A percentile compares a stretch with the other conserved stretches of the same genome.
These are phyloP conservation scores for Clathrus columnatus DNA, from an alignment of 768 basidiomycete species.

Conservation along the genomic window DNA sequence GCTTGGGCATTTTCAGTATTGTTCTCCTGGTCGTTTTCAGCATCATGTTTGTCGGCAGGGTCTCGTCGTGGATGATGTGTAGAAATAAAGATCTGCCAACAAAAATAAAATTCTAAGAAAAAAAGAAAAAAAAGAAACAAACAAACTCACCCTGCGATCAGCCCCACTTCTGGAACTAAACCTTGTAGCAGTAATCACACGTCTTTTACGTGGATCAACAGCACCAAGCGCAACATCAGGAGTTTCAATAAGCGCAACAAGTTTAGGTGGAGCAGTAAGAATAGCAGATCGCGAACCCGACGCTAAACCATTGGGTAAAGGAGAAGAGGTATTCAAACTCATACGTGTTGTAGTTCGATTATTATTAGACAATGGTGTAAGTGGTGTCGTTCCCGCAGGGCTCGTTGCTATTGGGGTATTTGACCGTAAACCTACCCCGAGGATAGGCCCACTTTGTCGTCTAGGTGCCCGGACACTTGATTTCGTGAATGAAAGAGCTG, in stretches of 20 bases:
- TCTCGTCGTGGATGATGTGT: conserved; percentile 57
- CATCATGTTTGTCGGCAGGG: conserved; percentile 18
- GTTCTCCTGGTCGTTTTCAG: conserved; percentile 17
- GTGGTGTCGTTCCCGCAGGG: conserved; percentile 34
- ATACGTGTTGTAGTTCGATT: conserved; percentile 35
- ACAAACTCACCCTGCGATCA: conserved; percentile 58
- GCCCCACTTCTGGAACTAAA: conserved; percentile 81
- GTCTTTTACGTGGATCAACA: conserved; percentile 72
- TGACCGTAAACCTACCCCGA: conserved; percentile 16
- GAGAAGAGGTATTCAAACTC: conserved; percentile 26
- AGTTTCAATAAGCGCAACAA: conserved; percentile 77
- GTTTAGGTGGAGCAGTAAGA: conserved; percentile 73
- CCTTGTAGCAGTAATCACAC: conserved; percentile 80
- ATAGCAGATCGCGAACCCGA: conserved; percentile 46
- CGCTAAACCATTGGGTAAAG: conserved; percentile 8
- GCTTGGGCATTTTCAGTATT: conserved; percentile 8
- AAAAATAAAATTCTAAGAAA: background rate
- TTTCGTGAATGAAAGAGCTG: conserved; percentile 46
- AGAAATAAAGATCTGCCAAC: conserved; percentile 65
- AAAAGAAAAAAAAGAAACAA: conserved; percentile 1
- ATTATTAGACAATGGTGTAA: conserved; percentile 34
- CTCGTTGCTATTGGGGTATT: conserved; percentile 30
- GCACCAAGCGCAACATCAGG: conserved; percentile 87
- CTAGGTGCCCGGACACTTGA: conserved; percentile 39
- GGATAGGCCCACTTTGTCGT: conserved; percentile 16